Evolutionary conservation across 176 grass and related monocot genomes (phyloP).

Genomic region (Carex pumila): DNA sequence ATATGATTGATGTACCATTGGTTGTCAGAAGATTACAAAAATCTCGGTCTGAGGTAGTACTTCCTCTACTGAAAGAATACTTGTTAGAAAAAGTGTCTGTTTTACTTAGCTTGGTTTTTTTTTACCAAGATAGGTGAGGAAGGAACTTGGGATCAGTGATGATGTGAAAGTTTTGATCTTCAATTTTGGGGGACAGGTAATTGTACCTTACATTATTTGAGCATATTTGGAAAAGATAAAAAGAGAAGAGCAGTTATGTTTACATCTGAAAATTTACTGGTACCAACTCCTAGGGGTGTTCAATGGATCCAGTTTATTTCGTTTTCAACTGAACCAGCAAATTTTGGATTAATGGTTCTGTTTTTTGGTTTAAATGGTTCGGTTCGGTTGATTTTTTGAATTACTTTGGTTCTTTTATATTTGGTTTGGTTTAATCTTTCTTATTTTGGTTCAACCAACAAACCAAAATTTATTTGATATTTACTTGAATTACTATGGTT

Average conservation of each 20-base stretch:
- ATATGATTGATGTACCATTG: constrained; percentile 92
- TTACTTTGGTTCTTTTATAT: no score
- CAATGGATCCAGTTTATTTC: no score
- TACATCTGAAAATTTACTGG: neutral
- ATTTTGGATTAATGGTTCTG: no score
- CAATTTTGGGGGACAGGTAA: constrained; percentile 96
- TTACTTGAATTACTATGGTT: no score
- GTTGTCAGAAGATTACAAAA: constrained; percentile 70
- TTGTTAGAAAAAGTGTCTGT: neutral
- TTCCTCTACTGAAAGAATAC: neutral
- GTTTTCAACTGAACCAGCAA: no score
- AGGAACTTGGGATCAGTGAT: constrained; percentile 74
- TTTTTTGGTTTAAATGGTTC: no score
- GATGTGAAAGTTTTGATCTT: constrained; percentile 93
- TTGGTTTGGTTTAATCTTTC: no score
- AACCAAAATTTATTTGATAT: no score
- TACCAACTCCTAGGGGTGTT: neutral
- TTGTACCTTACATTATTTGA: neutral
- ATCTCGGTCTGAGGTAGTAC: constrained; percentile 66
- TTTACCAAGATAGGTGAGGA: constrained; percentile 51
- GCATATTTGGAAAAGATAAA: neutral
- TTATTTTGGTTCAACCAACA: no score
- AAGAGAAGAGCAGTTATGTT: neutral
- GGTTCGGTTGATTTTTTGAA: no score
- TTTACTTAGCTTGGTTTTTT: constrained; percentile 26